Evolutionary conservation across 345 rosid species (phyloP).

Genomic region (Dipteronia sinensis): DNA sequence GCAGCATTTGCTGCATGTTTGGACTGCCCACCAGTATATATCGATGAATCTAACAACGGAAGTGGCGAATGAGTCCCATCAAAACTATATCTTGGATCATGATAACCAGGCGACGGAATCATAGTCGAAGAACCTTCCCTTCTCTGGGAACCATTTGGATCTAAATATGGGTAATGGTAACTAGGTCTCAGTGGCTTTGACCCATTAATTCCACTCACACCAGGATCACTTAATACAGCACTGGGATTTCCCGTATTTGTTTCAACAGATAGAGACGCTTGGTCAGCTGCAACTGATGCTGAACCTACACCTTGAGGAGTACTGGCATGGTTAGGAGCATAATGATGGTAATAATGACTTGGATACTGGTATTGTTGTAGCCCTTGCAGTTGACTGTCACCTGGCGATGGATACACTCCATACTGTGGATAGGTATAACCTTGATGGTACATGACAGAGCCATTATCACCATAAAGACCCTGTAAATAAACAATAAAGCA

Average conservation of each 20-base stretch:
- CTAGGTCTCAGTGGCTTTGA: constrained; percentile 40
- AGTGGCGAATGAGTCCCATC: constrained; percentile 39
- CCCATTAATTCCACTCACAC: constrained; percentile 38
- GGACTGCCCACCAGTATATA: constrained; percentile 31
- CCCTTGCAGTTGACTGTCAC: constrained; percentile 42
- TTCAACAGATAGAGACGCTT: constrained; percentile 34
- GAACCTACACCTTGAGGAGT: constrained; percentile 31
- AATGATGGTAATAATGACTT: constrained; percentile 41
- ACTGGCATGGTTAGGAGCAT: constrained; percentile 14
- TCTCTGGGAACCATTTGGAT: constrained; percentile 40
- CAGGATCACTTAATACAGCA: constrained; percentile 31
- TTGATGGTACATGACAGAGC: constrained; percentile 43
- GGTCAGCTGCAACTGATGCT: constrained; percentile 27
- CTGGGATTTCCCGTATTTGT: constrained; percentile 31
- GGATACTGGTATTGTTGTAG: constrained; percentile 59
- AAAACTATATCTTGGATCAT: constrained; percentile 53
- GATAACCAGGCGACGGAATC: constrained; percentile 38
- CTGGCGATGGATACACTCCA: constrained; percentile 44
- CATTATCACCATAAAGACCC: constrained; percentile 43
- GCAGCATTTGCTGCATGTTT: constrained; percentile 32
- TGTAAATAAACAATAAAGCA: constrained; percentile 31
- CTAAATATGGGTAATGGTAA: constrained; percentile 42
- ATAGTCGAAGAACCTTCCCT: constrained; percentile 41
- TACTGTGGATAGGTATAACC: constrained; percentile 46
- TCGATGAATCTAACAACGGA: constrained; percentile 39